Evolutionary conservation across 2,329 filamentous ascomycete genomes (phyloP).

Genomic region (Arthrinium puccinioides): DNA sequence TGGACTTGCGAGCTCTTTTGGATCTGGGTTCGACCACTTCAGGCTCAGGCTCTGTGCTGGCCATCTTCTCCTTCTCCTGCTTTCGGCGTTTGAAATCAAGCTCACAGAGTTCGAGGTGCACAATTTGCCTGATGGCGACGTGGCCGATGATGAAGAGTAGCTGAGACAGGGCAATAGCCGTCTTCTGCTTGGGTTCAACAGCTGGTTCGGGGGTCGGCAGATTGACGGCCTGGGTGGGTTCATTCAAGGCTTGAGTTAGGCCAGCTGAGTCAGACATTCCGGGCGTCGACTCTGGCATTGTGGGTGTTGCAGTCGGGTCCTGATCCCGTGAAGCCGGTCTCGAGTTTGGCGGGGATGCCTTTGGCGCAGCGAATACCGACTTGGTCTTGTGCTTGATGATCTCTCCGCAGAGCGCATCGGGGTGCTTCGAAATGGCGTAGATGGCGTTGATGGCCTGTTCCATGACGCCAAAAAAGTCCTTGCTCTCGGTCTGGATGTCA

Average conservation of each 20-base stretch:
- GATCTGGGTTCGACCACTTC: conserved; percentile 19
- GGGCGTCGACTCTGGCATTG: too few relatives aligned
- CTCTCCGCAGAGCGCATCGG: conserved; percentile 86
- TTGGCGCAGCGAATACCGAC: conserved; percentile 57
- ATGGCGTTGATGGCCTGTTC: conserved; percentile 96
- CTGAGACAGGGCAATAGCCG: conserved; percentile 75
- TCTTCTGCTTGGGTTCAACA: conserved; percentile 52
- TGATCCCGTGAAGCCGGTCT: conserved; percentile 41
- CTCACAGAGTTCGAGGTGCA: conserved; percentile 95
- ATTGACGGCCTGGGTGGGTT: conserved; percentile 23
- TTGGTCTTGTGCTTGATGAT: conserved; percentile 82
- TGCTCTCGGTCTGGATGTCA: conserved; percentile 79
- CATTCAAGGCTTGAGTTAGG: conserved; percentile 21
- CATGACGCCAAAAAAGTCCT: conserved; percentile 93
- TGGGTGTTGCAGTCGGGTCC: conserved; percentile 23
- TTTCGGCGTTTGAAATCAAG: conserved; percentile 97
- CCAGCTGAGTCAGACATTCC: conserved; percentile 14
- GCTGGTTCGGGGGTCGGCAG: conserved; percentile 19
- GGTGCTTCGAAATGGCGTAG: conserved; percentile 88
- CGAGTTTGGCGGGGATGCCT: conserved; percentile 19
- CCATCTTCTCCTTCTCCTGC: conserved; percentile 72
- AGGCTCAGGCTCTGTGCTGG: conserved; percentile 33
- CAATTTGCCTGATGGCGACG: conserved; percentile 97
- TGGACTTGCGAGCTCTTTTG: conserved; percentile 17
- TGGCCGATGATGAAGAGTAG: conserved; percentile 93